phyloP scores from a whole-genome alignment of 148 eudicot genomes.

The Vaccinium corymbosum region DNA sequence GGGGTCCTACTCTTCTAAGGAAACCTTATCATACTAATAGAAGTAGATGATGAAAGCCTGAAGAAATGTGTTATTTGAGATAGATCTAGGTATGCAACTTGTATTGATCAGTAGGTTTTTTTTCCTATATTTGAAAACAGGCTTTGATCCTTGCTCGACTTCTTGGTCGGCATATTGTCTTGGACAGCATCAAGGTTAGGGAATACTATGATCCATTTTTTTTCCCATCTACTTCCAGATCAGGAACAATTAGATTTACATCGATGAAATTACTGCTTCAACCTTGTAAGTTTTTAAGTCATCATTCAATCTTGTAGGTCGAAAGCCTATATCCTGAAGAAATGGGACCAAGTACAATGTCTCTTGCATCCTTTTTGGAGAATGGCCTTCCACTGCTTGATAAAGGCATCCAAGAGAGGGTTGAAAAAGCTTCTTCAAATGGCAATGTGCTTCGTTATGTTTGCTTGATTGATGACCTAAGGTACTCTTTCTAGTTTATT shows the following conservation, averaged over 20 bases:
- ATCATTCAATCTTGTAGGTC: slow-evolving; percentile 34
- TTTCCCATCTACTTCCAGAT: background rate
- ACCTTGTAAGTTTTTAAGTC: too few relatives aligned
- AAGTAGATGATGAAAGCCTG: background rate
- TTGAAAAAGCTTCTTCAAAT: slow-evolving; percentile 59
- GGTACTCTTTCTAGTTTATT: slow-evolving; percentile 41
- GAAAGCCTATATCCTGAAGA: slow-evolving; percentile 80
- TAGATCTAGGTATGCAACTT: background rate
- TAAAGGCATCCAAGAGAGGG: slow-evolving; percentile 53
- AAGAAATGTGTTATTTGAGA: background rate
- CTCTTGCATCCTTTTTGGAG: slow-evolving; percentile 63
- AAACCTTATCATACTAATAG: background rate
- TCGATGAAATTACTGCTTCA: background rate
- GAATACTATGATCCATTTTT: background rate
- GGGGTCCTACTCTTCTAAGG: background rate
- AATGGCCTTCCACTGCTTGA: slow-evolving; percentile 80
- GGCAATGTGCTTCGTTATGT: slow-evolving; percentile 92
- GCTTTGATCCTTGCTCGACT: slow-evolving; percentile 93
- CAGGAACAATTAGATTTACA: background rate
- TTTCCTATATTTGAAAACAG: slow-evolving; percentile 36
- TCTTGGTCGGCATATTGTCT: slow-evolving; percentile 62
- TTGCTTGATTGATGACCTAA: slow-evolving; percentile 69
- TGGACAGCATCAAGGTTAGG: slow-evolving; percentile 66
- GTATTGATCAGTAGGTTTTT: background rate
- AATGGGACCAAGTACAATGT: slow-evolving; percentile 74